Conservation (phyloP, 768 basidiomycete genomes). For the Phylloporus sp. region DNA sequence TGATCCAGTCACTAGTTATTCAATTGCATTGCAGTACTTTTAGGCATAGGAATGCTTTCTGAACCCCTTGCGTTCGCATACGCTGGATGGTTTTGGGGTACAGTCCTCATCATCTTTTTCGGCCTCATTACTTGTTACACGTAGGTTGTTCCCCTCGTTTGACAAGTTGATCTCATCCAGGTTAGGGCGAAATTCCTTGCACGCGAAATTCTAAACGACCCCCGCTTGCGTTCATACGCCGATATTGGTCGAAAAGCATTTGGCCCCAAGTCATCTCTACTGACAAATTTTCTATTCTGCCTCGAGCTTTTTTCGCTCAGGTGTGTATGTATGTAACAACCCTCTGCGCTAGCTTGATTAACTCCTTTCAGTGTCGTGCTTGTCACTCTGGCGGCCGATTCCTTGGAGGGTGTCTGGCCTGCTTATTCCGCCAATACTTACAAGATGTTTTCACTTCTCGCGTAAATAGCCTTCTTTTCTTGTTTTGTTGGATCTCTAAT, state of each 20-base stretch:
- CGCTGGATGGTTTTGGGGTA: constrained; percentile 84
- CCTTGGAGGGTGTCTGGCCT: constrained; percentile 71
- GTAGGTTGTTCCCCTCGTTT: constrained; percentile 41
- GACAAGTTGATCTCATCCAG: constrained; percentile 3
- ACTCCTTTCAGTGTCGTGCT: constrained; percentile 61
- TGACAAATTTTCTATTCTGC: constrained; percentile 75
- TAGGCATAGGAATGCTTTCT: constrained; percentile 87
- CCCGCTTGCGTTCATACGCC: constrained; percentile 72
- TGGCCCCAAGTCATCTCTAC: constrained; percentile 61
- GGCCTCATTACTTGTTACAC: constrained; percentile 85
- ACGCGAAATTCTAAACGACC: constrained; percentile 65
- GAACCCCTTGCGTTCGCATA: constrained; percentile 90
- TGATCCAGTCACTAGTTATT: constrained; percentile 55
- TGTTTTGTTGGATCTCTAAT: background rate
- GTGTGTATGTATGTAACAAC: constrained; percentile 35
- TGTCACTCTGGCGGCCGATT: constrained; percentile 88
- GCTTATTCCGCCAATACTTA: constrained; percentile 62
- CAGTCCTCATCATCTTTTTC: constrained; percentile 68
- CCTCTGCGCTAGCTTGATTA: background rate
- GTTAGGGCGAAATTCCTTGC: constrained; percentile 84
- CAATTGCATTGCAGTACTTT: constrained; percentile 80
- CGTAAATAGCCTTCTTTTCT: constrained; percentile 48
- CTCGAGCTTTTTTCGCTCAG: constrained; percentile 83
- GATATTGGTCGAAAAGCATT: constrained; percentile 91
- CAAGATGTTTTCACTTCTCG: constrained; percentile 66